These are phyloP conservation scores for Hymenoscyphus scutula DNA, from an alignment of 2,329 filamentous ascomycete species.

Conservation along the genomic window DNA sequence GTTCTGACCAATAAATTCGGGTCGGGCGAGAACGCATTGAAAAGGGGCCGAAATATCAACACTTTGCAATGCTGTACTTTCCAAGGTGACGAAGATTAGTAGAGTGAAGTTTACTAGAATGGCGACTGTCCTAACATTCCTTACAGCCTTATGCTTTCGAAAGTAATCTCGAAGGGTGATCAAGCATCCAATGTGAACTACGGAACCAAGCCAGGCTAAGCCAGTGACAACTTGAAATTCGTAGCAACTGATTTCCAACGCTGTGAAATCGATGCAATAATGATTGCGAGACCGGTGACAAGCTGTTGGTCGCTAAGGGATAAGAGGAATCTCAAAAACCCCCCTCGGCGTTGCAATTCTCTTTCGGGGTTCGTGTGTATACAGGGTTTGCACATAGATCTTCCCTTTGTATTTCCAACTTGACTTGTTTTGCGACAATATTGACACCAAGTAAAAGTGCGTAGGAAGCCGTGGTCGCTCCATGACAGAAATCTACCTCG, in stretches of 20 bases:
- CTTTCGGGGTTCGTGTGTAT: too few species aligned
- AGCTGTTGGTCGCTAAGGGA: not conserved
- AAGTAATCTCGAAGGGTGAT: not conserved
- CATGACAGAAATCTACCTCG: too few species aligned
- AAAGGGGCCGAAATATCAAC: not conserved
- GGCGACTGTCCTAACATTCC: not conserved
- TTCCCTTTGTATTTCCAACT: too few species aligned
- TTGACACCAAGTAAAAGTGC: too few species aligned
- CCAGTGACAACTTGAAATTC: not conserved
- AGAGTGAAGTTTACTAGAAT: not conserved
- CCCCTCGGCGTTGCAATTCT: not conserved
- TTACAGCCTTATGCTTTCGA: not conserved
- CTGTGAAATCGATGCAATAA: not conserved
- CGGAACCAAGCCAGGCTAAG: not conserved
- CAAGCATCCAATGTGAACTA: not conserved
- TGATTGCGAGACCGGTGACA: not conserved
- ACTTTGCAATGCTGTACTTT: not conserved
- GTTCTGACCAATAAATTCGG: not conserved
- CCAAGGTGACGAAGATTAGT: not conserved
- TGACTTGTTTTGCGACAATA: too few species aligned
- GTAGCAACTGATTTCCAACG: not conserved
- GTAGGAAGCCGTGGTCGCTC: too few species aligned
- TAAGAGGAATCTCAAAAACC: not conserved
- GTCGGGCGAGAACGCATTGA: not conserved
- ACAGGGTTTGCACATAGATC: too few species aligned